These are phyloP conservation scores for Nannochloris sp. DNA, from an alignment of 139 green algal species.

Conservation along the genomic window DNA sequence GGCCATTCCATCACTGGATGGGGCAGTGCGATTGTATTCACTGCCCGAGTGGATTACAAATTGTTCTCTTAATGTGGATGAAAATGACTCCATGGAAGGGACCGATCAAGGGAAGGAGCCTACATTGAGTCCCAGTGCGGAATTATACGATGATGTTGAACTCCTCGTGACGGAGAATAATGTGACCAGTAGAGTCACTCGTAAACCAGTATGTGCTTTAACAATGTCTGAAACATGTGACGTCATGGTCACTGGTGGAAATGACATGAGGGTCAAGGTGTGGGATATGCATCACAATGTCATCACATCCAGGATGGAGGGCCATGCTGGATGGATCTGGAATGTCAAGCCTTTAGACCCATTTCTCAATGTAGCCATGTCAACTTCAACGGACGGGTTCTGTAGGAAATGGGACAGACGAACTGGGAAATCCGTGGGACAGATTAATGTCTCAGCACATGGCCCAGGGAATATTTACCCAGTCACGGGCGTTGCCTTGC, in stretches of 20 bases:
- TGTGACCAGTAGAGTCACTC: background rate
- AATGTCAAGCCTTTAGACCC: slow-evolving; percentile 4
- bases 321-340: slow-evolving; percentile 1
- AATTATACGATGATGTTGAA: background rate
- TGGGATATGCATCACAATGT: background rate
- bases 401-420: background rate
- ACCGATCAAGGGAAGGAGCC: background rate
- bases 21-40: background rate
- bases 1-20: background rate
- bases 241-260: background rate
- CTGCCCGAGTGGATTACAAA: background rate
- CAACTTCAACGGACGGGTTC: background rate
- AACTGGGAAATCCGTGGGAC: background rate
- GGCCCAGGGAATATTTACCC: slow-evolving; percentile 2
- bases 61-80: background rate
- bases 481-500: background rate
- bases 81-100: background rate
- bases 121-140: background rate
- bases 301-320: background rate
- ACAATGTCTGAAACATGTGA: background rate
- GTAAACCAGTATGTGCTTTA: background rate
- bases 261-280: slow-evolving; percentile 9
- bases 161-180: background rate
- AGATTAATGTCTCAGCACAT: background rate
- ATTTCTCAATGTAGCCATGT: background rate